Evolutionary conservation across 2,329 filamentous ascomycete genomes (phyloP).

Genomic region (Fusarium denticulatum): DNA sequence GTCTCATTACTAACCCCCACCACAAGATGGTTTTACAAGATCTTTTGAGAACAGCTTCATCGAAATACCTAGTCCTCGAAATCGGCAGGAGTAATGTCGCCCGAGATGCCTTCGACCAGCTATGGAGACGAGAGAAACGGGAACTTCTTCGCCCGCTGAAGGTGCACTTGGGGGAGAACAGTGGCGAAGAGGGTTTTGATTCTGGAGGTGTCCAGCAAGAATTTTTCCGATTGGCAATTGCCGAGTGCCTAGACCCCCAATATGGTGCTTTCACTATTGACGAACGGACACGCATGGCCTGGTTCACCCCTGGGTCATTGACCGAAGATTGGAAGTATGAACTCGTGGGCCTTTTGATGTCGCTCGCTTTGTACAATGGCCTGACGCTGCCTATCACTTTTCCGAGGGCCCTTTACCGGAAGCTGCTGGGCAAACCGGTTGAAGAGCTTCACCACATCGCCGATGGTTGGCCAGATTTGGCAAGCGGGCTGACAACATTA

Average conservation of each 20-base stretch:
- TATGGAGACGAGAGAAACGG: conserved; percentile 85
- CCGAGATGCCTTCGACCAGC: conserved; percentile 81
- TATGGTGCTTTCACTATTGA: conserved; percentile 87
- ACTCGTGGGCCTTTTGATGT: conserved; percentile 86
- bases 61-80: conserved; percentile 76
- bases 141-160: conserved; percentile 89
- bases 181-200: conserved; percentile 89
- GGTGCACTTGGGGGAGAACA: conserved; percentile 83
- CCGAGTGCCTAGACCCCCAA: conserved; percentile 79
- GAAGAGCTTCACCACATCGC: conserved; percentile 78
- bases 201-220: conserved; percentile 97
- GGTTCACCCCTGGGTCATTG: conserved; percentile 85
- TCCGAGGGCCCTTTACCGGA: conserved; percentile 83
- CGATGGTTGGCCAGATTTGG: conserved; percentile 88
- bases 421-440: conserved; percentile 76
- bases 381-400: conserved; percentile 91
- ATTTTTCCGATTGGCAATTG: conserved; percentile 87
- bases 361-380: conserved; percentile 91
- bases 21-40: conserved; percentile 71
- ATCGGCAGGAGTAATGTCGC: conserved; percentile 75
- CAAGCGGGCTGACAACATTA: conserved; percentile 76
- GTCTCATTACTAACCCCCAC: conserved; percentile 64
- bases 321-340: conserved; percentile 92
- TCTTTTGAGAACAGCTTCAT: conserved; percentile 72
- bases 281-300: conserved; percentile 78